Base-by-base conservation (phyloP, 1,139 yeast species). In the Magnusiomyces clavatus region DNA sequence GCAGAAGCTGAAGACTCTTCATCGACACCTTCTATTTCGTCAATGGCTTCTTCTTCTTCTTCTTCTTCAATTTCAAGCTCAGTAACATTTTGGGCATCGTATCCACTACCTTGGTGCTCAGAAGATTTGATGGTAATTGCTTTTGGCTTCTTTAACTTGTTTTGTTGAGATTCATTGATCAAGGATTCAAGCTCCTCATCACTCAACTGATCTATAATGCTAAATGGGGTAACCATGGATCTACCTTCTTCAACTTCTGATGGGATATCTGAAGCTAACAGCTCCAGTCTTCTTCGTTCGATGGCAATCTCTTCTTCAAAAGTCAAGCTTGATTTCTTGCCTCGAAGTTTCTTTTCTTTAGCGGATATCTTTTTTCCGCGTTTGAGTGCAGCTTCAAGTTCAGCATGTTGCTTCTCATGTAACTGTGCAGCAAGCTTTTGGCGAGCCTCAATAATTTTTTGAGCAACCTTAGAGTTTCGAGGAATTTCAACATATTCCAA, bases 271-370 rank as follows among this genome's bases (percentile, higher is more conserved):
- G 90, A 82, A 16, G 71, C 67, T 50, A 86, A 66, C 44, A 84
- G 68, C 39, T 73, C 69, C 37, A 54, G 42, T 65, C 96, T 78
- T 61, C 76, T 76, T 57, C 77, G 75, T 65, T 90, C 97, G 62
- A 86, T 67, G 58, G 75, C 76, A 37, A 88, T 72, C 68, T 88
- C 96, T 64, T 89, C 96, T 1, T 77, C 78, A 17, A 86, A 70
- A 0, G 86, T 81, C 49, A 83, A 69, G 31, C 1, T 83, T 83
- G 34, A 81, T 52, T 76, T 74, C 53, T 71, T 65, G 31, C 54
- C 38, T 11, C 59, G 57, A 20, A 49, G 57, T 46, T 53, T 52
- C n/a, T 54, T 45, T 35, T 16, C 55, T 44, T 31, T 57, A 48
- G 39, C 12, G 16, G 31, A 17, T 29, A 44, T 29, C 34, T 43